Conservation (phyloP, 2,329 filamentous ascomycete species). For the Septoria petroselini region DNA sequence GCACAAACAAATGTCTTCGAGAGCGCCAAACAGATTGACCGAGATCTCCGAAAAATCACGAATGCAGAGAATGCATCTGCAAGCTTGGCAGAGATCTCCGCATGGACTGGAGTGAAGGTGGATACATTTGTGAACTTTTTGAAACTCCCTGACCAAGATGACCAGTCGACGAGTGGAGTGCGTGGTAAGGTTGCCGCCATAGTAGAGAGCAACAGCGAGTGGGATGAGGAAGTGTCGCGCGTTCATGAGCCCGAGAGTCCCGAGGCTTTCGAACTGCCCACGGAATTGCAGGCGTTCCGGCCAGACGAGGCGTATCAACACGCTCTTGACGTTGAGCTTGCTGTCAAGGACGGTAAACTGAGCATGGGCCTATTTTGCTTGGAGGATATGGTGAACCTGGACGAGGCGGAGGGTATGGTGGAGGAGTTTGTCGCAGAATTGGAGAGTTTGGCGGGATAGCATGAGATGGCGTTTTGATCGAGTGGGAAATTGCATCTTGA, state of each 20-base stretch:
- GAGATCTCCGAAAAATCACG: conserved; percentile 63
- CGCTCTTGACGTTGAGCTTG: conserved; percentile 56
- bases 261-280: conserved; percentile 23
- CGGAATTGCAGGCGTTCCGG: conserved; percentile 12
- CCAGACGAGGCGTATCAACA: conserved; percentile 41
- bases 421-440: conserved; percentile 35
- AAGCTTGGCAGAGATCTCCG: conserved; percentile 66
- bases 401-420: conserved; percentile 39
- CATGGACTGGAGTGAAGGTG: conserved; percentile 70
- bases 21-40: conserved; percentile 62
- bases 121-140: conserved; percentile 82
- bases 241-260: conserved; percentile 8
- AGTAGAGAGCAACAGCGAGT: conserved; percentile 24
- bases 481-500: too few relatives aligned
- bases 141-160: conserved; percentile 46
- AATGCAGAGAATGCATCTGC: conserved; percentile 55
- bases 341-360: conserved; percentile 47
- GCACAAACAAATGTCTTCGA: conserved; percentile 41
- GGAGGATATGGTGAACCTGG: conserved; percentile 43
- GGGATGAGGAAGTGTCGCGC: conserved; percentile 21
- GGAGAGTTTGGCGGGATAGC: conserved; percentile 7
- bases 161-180: conserved; percentile 7
- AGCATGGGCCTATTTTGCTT: conserved; percentile 55
- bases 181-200: conserved; percentile 22
- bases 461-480: background rate